Evolutionary conservation across 108 stramenopile genomes (phyloP).

Genomic region (Cyclotella cryptica): DNA sequence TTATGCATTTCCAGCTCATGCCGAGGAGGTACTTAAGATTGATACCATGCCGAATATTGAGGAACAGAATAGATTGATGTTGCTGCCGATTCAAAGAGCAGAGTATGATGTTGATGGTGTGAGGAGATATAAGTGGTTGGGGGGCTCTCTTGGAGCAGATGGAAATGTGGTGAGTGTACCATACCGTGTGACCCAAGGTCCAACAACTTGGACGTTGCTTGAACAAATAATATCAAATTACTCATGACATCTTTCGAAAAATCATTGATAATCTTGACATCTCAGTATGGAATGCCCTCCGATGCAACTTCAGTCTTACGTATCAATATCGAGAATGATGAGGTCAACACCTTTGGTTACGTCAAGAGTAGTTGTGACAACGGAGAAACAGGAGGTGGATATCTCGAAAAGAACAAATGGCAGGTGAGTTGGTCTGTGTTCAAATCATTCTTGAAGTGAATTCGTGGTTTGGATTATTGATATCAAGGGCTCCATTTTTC

Average conservation of each 20-base stretch:
- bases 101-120: constrained; percentile 57
- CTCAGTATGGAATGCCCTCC: constrained; percentile 73
- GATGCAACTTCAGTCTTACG: constrained; percentile 68
- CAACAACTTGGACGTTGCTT: background rate
- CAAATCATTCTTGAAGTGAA: background rate
- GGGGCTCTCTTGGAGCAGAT: constrained; percentile 76
- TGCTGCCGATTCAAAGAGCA: constrained; percentile 62
- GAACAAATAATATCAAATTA: background rate
- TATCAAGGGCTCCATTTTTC: background rate
- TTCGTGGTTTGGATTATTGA: background rate
- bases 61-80: constrained; percentile 8
- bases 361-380: background rate
- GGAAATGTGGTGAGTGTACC: constrained; percentile 64
- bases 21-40: constrained; percentile 68
- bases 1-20: constrained; percentile 83
- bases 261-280: background rate
- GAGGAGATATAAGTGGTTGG: constrained; percentile 85
- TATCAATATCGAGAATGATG: constrained; percentile 37
- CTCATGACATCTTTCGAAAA: background rate
- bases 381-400: constrained; percentile 5
- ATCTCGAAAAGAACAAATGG: constrained; percentile 80
- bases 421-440: constrained; percentile 40
- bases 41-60: constrained; percentile 50
- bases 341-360: constrained; percentile 41
- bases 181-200: background rate